Evolutionary conservation across 495 filamentous ascomycete genomes (phyloP), one percentile per base, ranked within the genome.

Genomic region (Chaetomium fimeti): DNA sequence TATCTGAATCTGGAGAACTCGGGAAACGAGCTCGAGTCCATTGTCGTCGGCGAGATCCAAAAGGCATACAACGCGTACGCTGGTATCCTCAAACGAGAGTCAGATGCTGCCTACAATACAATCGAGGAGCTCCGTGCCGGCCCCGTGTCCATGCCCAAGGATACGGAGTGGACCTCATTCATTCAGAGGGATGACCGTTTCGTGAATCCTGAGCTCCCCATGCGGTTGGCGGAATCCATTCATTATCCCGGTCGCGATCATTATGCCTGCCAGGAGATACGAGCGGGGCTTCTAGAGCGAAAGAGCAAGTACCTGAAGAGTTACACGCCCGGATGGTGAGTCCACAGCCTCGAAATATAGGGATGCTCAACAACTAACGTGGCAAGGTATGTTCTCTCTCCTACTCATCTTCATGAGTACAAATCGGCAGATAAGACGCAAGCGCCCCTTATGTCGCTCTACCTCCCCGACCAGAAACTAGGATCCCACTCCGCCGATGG

Each of bases 241-340:
- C 85, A 89, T 42, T 98, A 98, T 75, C 93, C 93, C n/a, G 94
- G 94, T 18, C 89, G 89, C 68, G 85, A 96, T 70, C 91, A 97
- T 73, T 89, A 89, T 57, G 88, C 92, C 11, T 91, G 91, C 38
- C 85, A 88, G 60, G 94, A 97, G 71, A 88, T 98, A 40, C 83
- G 91, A 55, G 89, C 90, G 7, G 94, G 94, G 1, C 88, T 96
- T 78, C 81, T 98, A 59, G 94, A 98, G 79, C 88, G 94, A 54
- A 98, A 97, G 85, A 95, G 90, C 83, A 98, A 98, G 73, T 98
- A 98, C 74, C 80, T 98, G 48, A 98, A 98, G 83, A 97, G 92
- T 72, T 98, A 97, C 75, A 93, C 93, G 3, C 89, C 93, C 27
- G 94, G 94, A 76, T 98, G 94, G 94, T 95, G 82, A 77, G 87